A percentile compares a stretch with the other conserved stretches of the same genome.
Evolutionary conservation across 495 filamentous ascomycete genomes (phyloP).

Genomic region (Alectoria sarmentosa): DNA sequence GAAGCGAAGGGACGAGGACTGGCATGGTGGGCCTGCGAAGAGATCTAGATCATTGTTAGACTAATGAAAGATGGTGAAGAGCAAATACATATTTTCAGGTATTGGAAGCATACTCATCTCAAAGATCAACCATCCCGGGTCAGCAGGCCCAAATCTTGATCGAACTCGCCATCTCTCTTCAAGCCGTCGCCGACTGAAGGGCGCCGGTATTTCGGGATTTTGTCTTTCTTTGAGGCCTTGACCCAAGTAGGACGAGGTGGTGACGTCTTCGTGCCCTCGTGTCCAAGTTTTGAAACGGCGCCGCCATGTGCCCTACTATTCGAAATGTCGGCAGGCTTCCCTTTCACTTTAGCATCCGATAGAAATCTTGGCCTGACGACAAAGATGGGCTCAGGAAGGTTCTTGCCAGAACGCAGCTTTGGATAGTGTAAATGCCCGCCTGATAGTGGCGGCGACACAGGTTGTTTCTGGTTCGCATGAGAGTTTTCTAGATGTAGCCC

Average conservation of each 20-base stretch:
- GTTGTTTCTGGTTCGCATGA: not conserved
- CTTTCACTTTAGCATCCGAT: not conserved
- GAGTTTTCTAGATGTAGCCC: not conserved
- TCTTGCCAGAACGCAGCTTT: constrained; percentile 12
- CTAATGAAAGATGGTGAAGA: not conserved
- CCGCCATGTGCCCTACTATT: not conserved
- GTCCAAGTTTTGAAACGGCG: not conserved
- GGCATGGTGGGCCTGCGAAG: constrained; percentile 1
- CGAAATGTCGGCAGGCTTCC: not conserved
- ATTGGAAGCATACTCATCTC: not conserved
- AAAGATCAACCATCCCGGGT: constrained; percentile 8
- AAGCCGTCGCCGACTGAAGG: constrained; percentile 1
- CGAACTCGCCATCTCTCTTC: not conserved
- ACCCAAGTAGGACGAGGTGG: not conserved
- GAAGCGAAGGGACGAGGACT: constrained; percentile 1
- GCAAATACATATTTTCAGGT: not conserved
- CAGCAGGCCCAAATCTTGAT: not conserved
- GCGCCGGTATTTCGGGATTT: not conserved
- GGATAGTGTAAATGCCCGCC: not conserved
- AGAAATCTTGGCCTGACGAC: constrained; percentile 4
- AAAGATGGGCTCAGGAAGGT: constrained; percentile 9
- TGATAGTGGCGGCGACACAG: not conserved
- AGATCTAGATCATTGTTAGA: constrained; percentile 13
- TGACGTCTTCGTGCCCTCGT: not conserved
- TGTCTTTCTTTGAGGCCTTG: not conserved